Evolutionary conservation across 345 rosid species (phyloP).

Genomic region (Pseudoturritis turrita): DNA sequence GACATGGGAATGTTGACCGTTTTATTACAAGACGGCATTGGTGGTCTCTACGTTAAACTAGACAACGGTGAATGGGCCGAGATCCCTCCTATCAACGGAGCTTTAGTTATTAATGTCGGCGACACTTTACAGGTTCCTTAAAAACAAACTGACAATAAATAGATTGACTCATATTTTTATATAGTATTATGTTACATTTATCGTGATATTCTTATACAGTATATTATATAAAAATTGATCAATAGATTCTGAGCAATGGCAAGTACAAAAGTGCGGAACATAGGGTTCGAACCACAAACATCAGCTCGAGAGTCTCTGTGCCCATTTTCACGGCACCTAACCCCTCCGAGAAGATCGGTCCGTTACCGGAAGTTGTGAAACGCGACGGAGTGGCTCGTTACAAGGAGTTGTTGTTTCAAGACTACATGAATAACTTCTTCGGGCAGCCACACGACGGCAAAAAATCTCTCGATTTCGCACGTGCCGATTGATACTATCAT

Average conservation of each 20-base stretch:
- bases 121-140: conserved; percentile 36
- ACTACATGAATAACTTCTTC: conserved; percentile 53
- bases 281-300: conserved; percentile 45
- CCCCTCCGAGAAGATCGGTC: conserved; percentile 38
- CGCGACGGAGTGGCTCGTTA: conserved; percentile 44
- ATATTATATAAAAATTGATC: neutral
- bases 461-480: conserved; percentile 45
- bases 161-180: no score
- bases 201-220: neutral
- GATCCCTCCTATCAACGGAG: conserved; percentile 35
- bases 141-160: neutral
- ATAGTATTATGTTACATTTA: neutral
- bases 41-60: conserved; percentile 56
- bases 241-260: conserved; percentile 55
- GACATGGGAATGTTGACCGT: conserved; percentile 56
- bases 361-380: conserved; percentile 40
- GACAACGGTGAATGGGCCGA: conserved; percentile 38
- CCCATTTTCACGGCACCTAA: conserved; percentile 50
- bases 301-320: conserved; percentile 46
- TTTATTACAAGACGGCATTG: conserved; percentile 56
- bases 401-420: conserved; percentile 38
- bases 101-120: conserved; percentile 43
- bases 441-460: conserved; percentile 50
- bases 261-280: conserved; percentile 59
- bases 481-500: conserved; percentile 11